Base-by-base conservation (phyloP, 2,329 filamentous ascomycete species). In the Colletotrichum echinochloae region DNA sequence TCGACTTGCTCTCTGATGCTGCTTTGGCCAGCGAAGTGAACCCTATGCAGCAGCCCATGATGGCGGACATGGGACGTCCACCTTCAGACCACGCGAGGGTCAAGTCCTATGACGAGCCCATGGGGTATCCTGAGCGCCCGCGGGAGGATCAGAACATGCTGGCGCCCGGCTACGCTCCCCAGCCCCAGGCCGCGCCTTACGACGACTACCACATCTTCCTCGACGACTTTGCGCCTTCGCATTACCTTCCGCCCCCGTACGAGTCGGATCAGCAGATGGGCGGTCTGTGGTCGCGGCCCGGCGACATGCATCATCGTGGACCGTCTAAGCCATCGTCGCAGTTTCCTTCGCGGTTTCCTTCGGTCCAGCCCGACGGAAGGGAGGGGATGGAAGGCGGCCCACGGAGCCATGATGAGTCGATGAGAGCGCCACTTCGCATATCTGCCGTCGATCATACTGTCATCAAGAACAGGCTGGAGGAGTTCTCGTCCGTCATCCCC, bases 171-270 rank as follows among this genome's bases (percentile, higher is more conserved):
- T 83, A 83, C 56, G 74, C 80, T 1, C 78, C 79, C 11, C 81
- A 83, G 59, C 77, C 79, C 52, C 80, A 81, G 4, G 76, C 78
- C 3, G 77, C 84, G 1, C 75, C 79, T 1, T 86, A 87, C 71
- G 86, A 89, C 66, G 87, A 88, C 73, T 89, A 89, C 72, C 87
- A 89, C 70, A 77, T 89, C 16, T 89, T 90, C 69, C 78, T 90
- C 62, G 88, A 90, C 75, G 87, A 90, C 60, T 87, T 88, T 73
- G 81, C 82, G 12, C 80, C 85, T 1, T 85, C 87, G 0, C 86
- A 89, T 72, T 87, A 89, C 64, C 77, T 89, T 1, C 87, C 87
- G 1, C 83, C 86, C 3, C 84, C 84, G 3, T 86, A 89, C 56
- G 87, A 89, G 68, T 79, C 82, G 1, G 87, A 89, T 16, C 85